Evolutionary conservation across 352 stramenopile genomes (phyloP).

Genomic region (Bremia lactucae): DNA sequence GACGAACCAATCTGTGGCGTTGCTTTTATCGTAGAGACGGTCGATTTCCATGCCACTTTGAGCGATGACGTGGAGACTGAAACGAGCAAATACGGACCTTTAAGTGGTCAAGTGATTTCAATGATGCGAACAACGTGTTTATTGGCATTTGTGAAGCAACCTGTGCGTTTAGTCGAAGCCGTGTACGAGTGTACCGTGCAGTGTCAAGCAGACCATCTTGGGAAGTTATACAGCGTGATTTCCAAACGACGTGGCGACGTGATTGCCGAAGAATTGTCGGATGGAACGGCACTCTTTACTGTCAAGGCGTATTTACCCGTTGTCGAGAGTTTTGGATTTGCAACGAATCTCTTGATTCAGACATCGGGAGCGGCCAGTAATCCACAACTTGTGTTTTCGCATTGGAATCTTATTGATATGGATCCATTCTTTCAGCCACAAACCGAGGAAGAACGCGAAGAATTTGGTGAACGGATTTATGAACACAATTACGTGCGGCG

Average conservation of each 20-base stretch:
- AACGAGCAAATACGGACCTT: constrained; percentile 45
- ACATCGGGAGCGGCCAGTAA: constrained; percentile 93
- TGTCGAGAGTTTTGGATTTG: constrained; percentile 90
- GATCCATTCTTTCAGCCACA: constrained; percentile 95
- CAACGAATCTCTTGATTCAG: constrained; percentile 88
- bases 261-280: constrained; percentile 77
- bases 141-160: constrained; percentile 70
- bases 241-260: constrained; percentile 89
- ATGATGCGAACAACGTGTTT: constrained; percentile 64
- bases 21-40: constrained; percentile 77
- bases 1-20: constrained; percentile 87
- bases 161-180: constrained; percentile 85
- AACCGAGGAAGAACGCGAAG: constrained; percentile 92
- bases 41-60: constrained; percentile 42
- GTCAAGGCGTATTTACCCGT: constrained; percentile 91
- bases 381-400: constrained; percentile 91
- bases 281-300: constrained; percentile 90
- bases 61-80: constrained; percentile 18
- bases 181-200: constrained; percentile 86
- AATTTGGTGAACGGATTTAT: constrained; percentile 88
- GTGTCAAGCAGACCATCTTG: constrained; percentile 84
- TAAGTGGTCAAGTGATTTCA: constrained; percentile 77
- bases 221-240: constrained; percentile 91
- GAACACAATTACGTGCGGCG: constrained; percentile 90
- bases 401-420: constrained; percentile 90